These are phyloP conservation scores for Rugosomyces carneus DNA, from an alignment of 1,284 basidiomycete species.

Conservation along the genomic window DNA sequence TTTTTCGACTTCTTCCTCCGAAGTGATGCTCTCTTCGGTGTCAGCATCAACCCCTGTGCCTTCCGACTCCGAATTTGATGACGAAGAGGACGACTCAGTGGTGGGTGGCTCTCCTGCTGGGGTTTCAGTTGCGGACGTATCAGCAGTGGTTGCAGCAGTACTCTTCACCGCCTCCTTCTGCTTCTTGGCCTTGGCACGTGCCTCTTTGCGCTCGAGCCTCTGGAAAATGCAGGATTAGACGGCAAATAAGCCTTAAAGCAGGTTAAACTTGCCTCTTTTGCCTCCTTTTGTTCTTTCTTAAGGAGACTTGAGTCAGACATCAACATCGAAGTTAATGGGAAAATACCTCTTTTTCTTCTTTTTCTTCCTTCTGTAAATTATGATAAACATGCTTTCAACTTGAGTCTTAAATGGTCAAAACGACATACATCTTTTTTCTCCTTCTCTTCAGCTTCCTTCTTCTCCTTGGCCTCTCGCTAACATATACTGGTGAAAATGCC, in stretches of 20 bases:
- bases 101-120: conserved; percentile 27
- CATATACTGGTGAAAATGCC: conserved; percentile 14
- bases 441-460: conserved; percentile 59
- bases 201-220: conserved; percentile 55
- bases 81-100: conserved; percentile 26
- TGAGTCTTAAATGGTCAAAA: not conserved
- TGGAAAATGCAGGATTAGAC: conserved; percentile 17
- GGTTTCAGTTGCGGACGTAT: conserved; percentile 28
- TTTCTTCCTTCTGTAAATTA: conserved; percentile 29
- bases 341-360: conserved; percentile 32
- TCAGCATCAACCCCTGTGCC: conserved; percentile 61
- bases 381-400: conserved; percentile 2
- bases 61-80: conserved; percentile 51
- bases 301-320: conserved; percentile 8
- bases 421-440: conserved; percentile 48
- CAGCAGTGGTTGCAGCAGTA: conserved; percentile 24
- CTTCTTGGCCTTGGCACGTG: conserved; percentile 51
- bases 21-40: conserved; percentile 66
- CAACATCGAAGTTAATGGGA: conserved; percentile 6
- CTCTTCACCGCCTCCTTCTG: conserved; percentile 33
- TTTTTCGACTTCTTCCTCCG: conserved; percentile 52
- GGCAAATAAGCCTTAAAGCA: conserved; percentile 1
- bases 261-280: conserved; percentile 28
- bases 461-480: conserved; percentile 70
- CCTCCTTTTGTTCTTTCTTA: conserved; percentile 50